A percentile compares a stretch with the other conserved stretches of the same genome.
These are phyloP conservation scores for Nannochloropsis gaditana DNA, from an alignment of 108 stramenopile species.

Conservation along the genomic window DNA sequence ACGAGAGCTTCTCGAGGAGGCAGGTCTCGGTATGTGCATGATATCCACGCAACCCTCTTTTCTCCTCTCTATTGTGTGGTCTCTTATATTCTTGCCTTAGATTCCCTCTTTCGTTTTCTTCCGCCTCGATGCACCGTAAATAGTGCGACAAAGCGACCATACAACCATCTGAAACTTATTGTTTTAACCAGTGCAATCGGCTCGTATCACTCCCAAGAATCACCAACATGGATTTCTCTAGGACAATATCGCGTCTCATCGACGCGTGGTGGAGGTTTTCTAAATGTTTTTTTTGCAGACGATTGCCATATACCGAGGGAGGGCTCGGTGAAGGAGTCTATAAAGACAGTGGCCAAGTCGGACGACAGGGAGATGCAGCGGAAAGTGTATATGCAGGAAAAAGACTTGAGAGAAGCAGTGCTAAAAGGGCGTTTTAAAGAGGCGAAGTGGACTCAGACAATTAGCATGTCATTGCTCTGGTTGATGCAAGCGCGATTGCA, in stretches of 20 bases:
- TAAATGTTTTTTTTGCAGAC: not conserved
- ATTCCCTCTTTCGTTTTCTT: not conserved
- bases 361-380: constrained; percentile 15
- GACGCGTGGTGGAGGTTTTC: not conserved
- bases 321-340: not conserved
- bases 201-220: no score
- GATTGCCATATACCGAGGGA: not conserved
- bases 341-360: not conserved
- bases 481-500: not conserved
- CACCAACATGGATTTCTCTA: not conserved
- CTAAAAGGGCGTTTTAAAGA: not conserved
- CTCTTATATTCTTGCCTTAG: not conserved
- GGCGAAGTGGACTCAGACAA: not conserved
- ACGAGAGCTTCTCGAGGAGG: not conserved
- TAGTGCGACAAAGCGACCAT: no score
- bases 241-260: not conserved
- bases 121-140: not conserved
- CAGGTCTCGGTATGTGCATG: not conserved
- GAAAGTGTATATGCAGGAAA: constrained; percentile 4
- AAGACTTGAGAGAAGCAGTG: not conserved
- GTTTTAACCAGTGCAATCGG: no score
- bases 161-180: no score
- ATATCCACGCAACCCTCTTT: not conserved
- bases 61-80: not conserved
- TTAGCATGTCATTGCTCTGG: not conserved